Percentiles rank a stretch among this genome's conserved stretches.
These are phyloP conservation scores for Metschnikowia colocasiae DNA, from an alignment of 805 yeast species.

Conservation along the genomic window DNA sequence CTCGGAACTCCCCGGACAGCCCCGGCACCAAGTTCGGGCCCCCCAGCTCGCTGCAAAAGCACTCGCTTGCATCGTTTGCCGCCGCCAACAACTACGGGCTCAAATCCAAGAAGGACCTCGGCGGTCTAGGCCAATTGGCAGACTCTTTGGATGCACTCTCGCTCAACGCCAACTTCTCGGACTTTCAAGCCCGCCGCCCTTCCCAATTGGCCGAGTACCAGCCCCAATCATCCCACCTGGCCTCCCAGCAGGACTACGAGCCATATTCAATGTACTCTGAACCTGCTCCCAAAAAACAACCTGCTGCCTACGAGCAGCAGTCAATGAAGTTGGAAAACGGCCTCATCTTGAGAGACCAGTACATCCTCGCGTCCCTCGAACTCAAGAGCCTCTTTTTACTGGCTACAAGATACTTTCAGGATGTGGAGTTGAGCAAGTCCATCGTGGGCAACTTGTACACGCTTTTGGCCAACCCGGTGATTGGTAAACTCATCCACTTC, in stretches of 20 bases:
- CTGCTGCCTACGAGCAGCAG: background rate
- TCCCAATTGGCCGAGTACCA: constrained; percentile 34
- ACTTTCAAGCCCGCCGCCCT: constrained; percentile 42
- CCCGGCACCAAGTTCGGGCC: background rate
- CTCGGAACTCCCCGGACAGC: constrained; percentile 25
- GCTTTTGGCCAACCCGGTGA: constrained; percentile 26
- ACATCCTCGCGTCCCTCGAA: constrained; percentile 57
- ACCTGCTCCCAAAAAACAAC: background rate
- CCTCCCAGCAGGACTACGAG: background rate
- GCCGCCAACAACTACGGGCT: constrained; percentile 28
- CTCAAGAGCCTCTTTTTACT: constrained; percentile 47
- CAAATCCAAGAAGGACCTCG: constrained; percentile 11
- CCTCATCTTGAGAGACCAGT: constrained; percentile 49
- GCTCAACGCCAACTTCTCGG: constrained; percentile 33
- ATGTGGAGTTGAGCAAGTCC: constrained; percentile 24
- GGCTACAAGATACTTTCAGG: constrained; percentile 53
- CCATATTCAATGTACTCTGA: background rate
- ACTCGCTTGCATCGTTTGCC: constrained; percentile 27
- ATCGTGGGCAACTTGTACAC: constrained; percentile 26
- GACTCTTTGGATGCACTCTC: constrained; percentile 29
- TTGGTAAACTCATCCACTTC: constrained; percentile 33
- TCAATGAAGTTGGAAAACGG: constrained; percentile 59
- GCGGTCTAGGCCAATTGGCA: constrained; percentile 23
- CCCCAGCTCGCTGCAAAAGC: constrained; percentile 7
- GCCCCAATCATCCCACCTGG: background rate